phyloP scores from a whole-genome alignment of 1,139 yeast genomes.

The Hemisphaericaspora xylanilytica region DNA sequence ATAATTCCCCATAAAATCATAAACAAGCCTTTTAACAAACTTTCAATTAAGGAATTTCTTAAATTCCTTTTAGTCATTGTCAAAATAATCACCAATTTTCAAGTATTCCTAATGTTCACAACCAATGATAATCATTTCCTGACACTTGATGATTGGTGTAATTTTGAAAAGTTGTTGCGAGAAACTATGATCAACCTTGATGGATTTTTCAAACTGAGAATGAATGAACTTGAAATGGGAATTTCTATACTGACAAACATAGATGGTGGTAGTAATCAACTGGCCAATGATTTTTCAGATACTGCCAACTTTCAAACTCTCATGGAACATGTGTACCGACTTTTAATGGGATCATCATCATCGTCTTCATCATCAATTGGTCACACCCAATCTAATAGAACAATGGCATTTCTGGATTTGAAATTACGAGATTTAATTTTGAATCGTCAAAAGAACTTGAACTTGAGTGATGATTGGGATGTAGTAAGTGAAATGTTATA shows the following conservation, averaged over 20 bases:
- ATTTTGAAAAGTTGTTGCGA: conserved; percentile 10
- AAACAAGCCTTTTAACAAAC: conserved; percentile 40
- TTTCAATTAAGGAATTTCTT: conserved; percentile 39
- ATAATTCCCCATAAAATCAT: conserved; percentile 46
- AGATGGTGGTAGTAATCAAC: neutral
- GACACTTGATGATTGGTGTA: conserved; percentile 12
- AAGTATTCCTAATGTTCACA: conserved; percentile 22
- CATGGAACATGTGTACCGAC: conserved; percentile 30
- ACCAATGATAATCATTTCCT: conserved; percentile 7
- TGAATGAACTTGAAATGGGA: conserved; percentile 1
- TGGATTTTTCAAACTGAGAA: conserved; percentile 4
- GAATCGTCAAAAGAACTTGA: conserved; percentile 31
- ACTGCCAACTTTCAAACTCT: conserved; percentile 10
- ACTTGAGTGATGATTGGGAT: conserved; percentile 39
- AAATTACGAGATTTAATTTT: conserved; percentile 24
- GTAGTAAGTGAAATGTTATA: conserved; percentile 33
- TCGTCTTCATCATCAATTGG: conserved; percentile 5
- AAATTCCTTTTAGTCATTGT: conserved; percentile 38
- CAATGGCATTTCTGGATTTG: conserved; percentile 21
- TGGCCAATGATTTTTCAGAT: neutral
- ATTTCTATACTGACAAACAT: neutral
- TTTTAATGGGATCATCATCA: conserved; percentile 18
- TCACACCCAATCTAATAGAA: conserved; percentile 9
- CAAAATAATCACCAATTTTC: conserved; percentile 39
- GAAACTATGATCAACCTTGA: conserved; percentile 7